These are phyloP conservation scores for Margaritispora aquatica DNA, from an alignment of 495 filamentous ascomycete genomes.

Conservation along the genomic window DNA sequence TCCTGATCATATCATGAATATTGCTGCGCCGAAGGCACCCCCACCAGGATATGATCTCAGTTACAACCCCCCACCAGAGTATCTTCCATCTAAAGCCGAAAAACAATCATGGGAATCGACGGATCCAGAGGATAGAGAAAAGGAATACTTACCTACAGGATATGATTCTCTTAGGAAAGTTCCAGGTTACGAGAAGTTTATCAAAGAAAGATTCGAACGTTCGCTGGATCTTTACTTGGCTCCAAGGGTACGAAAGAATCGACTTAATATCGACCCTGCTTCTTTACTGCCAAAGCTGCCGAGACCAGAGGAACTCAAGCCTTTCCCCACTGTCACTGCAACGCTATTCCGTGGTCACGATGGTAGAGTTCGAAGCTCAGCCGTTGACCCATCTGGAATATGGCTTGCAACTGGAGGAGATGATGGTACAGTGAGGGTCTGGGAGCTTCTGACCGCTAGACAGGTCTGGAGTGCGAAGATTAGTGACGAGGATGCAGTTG, in stretches of 20 bases:
- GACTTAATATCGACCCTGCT: slow-evolving; percentile 93
- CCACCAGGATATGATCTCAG: slow-evolving; percentile 92
- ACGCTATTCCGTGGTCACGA: slow-evolving; percentile 83
- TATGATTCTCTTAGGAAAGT: slow-evolving; percentile 82
- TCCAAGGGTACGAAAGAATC: slow-evolving; percentile 83
- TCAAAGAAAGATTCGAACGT: slow-evolving; percentile 94
- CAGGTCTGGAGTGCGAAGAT: slow-evolving; percentile 81
- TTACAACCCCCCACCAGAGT: slow-evolving; percentile 95
- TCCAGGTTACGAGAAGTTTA: slow-evolving; percentile 82
- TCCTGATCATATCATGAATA: slow-evolving; percentile 85
- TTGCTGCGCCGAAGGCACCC: slow-evolving; percentile 91
- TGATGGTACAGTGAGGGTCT: slow-evolving; percentile 86
- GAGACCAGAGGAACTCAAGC: slow-evolving; percentile 85
- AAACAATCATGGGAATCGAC: slow-evolving; percentile 80
- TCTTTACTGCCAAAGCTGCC: slow-evolving; percentile 91
- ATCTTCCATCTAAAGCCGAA: slow-evolving; percentile 80
- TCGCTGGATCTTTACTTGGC: slow-evolving; percentile 94
- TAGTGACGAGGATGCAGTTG: slow-evolving; percentile 75
- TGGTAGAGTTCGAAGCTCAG: slow-evolving; percentile 77
- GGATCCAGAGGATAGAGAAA: slow-evolving; percentile 86
- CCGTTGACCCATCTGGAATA: slow-evolving; percentile 68
- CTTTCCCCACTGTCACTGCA: slow-evolving; percentile 84
- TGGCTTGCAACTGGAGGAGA: slow-evolving; percentile 90
- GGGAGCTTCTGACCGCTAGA: slow-evolving; percentile 81
- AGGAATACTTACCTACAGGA: slow-evolving; percentile 77